Base-by-base conservation (phyloP, 306 rosid genomes). In the Medicago ruthenica region DNA sequence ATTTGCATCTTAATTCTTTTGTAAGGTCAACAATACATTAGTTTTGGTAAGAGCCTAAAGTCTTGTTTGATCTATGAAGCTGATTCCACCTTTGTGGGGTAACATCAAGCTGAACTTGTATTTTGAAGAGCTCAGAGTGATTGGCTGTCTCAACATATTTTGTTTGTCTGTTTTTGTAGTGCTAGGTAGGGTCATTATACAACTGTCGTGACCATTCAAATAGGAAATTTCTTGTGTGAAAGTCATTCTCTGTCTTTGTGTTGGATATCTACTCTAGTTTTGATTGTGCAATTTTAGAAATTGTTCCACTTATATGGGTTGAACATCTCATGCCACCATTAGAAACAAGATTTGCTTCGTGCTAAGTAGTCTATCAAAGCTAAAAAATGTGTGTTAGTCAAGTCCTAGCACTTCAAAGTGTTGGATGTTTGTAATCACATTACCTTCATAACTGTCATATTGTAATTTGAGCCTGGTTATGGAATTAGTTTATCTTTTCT, bases 381-480 rank as follows among this genome's bases (percentile, higher is more conserved):
- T 54, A 58, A 42, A 70, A 39, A 16, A 8, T 44, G 66, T 12
- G 62, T 14, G 31, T 81, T 48, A 54, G 81, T 67, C 42, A 67
- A 39, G 17, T 69, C 64, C 44, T 65, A 21, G 7, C 77, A 53
- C 34, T 57, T 13, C 8, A 6, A 20, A 42, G 41, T 69, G 66
- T 83, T 76, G 68, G 82, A 57, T 69, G 76, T 54, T 73, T 24
- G 21, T 41, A 37, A 44, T 39, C 21, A 55, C 48, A 45, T 62
- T 6, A 53, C 24, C 55, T 69, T 67, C 53, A 16, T 65, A 21
- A 27, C 45, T 61, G 42, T 48, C 66, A 31, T 74, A 14, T 72
- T 31, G 55, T 50, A 64, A 68, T 64, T 45, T 15, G 67, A 55
- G 61, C 75, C 21, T 60, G 75, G 41, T 69, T 73, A 63, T 67